These are phyloP conservation scores for Musa balbisiana DNA, from an alignment of 202 grass and related monocot genomes.

Conservation along the genomic window DNA sequence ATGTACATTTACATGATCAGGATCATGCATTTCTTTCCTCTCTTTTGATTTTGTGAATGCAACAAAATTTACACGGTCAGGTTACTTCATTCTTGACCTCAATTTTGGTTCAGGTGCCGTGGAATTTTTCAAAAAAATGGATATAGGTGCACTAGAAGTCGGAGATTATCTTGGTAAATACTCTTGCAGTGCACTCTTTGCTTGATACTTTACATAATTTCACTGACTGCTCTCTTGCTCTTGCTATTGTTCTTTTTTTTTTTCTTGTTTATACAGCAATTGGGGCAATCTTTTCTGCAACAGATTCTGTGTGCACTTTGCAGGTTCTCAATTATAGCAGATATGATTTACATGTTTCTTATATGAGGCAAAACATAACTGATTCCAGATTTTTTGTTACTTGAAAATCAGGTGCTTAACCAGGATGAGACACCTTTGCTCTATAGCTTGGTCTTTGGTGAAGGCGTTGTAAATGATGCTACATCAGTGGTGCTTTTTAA, in stretches of 20 bases:
- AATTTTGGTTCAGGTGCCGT: slow-evolving; percentile 8
- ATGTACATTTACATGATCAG: neutral
- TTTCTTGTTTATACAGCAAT: slow-evolving; percentile 14
- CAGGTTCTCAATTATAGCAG: slow-evolving; percentile 9
- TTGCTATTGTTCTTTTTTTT: neutral
- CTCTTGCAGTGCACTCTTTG: neutral
- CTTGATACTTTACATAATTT: neutral
- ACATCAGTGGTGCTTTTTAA: slow-evolving; percentile 21
- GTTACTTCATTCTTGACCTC: neutral
- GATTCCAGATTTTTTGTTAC: neutral
- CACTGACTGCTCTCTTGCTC: neutral
- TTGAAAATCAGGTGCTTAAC: slow-evolving; percentile 17
- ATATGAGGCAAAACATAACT: neutral
- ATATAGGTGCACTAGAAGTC: slow-evolving; percentile 14
- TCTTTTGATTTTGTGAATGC: neutral
- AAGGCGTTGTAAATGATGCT: slow-evolving; percentile 21
- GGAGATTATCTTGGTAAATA: slow-evolving; percentile 24
- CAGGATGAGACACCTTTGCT: slow-evolving; percentile 22
- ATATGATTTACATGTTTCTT: neutral
- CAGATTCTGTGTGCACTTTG: slow-evolving; percentile 25
- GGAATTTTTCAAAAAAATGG: slow-evolving; percentile 14
- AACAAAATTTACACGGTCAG: neutral
- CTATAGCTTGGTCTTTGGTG: slow-evolving; percentile 20
- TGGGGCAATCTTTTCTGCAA: slow-evolving; percentile 22
- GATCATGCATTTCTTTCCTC: neutral